Conservation (phyloP, 768 basidiomycete genomes). For the Trichaptum fuscoviolaceum region DNA sequence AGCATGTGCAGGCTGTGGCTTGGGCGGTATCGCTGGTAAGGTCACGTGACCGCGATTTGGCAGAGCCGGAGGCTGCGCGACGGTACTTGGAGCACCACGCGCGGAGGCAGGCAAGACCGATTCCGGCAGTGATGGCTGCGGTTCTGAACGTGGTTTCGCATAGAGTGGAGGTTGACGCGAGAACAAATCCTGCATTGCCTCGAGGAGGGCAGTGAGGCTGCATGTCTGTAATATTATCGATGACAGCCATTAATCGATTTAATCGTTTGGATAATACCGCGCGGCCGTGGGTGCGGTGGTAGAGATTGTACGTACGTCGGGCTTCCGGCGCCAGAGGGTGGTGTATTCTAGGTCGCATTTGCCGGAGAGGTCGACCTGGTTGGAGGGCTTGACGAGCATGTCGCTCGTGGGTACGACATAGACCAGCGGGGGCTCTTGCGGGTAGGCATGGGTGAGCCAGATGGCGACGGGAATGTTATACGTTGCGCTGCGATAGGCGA, state of each 20-base stretch:
- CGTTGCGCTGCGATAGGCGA: constrained; percentile 62
- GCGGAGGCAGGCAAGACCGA: too few species aligned
- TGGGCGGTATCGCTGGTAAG: too few species aligned
- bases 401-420: constrained; percentile 91
- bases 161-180: constrained; percentile 86
- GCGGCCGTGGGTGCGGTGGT: constrained; percentile 3
- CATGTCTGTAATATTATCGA: constrained; percentile 52
- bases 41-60: too few species aligned
- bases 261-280: constrained; percentile 13
- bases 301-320: constrained; percentile 56
- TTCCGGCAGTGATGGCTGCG: too few species aligned
- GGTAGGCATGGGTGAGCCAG: constrained; percentile 86
- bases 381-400: constrained; percentile 81
- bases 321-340: constrained; percentile 73
- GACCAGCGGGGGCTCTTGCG: constrained; percentile 71
- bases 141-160: constrained; percentile 57
- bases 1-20: too few species aligned
- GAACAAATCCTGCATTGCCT: constrained; percentile 78
- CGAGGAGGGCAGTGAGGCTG: constrained; percentile 63
- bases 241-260: constrained; percentile 7
- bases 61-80: constrained; percentile 13
- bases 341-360: constrained; percentile 65
- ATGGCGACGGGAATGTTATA: constrained; percentile 94
- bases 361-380: constrained; percentile 77
- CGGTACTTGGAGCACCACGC: constrained; percentile 5